phyloP scores from a whole-genome alignment of 768 basidiomycete genomes.

The Tephrocybe sp. region DNA sequence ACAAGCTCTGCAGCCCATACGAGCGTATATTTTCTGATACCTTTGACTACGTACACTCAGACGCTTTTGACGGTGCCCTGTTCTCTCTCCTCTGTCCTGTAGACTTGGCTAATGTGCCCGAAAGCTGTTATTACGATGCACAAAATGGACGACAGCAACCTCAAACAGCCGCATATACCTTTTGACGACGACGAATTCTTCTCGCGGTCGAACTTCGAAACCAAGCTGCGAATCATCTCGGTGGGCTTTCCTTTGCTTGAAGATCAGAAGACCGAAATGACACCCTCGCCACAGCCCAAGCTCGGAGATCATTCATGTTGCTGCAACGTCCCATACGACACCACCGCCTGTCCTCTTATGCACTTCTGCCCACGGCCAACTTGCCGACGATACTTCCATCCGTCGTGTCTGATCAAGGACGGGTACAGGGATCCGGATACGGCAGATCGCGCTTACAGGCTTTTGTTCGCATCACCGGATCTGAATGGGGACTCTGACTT shows the following conservation, averaged over 20 bases:
- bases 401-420: slow-evolving; percentile 37
- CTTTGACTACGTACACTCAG: slow-evolving; percentile 44
- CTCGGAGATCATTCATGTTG: slow-evolving; percentile 38
- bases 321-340: slow-evolving; percentile 44
- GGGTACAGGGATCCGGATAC: slow-evolving; percentile 21
- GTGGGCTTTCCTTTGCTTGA: slow-evolving; percentile 24
- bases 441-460: slow-evolving; percentile 20
- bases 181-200: slow-evolving; percentile 41
- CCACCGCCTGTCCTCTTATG: slow-evolving; percentile 42
- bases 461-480: slow-evolving; percentile 38
- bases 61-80: slow-evolving; percentile 45
- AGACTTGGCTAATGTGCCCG: background rate
- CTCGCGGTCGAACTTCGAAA: slow-evolving; percentile 44
- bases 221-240: slow-evolving; percentile 28
- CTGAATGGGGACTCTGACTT: slow-evolving; percentile 4
- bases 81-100: background rate
- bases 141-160: slow-evolving; percentile 36
- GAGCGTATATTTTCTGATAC: slow-evolving; percentile 54
- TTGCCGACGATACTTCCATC: slow-evolving; percentile 51
- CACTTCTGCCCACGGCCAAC: slow-evolving; percentile 57
- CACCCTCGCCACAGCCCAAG: slow-evolving; percentile 36
- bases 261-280: background rate
- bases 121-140: slow-evolving; percentile 36
- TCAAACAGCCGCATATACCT: slow-evolving; percentile 40
- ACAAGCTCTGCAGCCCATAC: slow-evolving; percentile 37